A percentile compares a stretch with the other conserved stretches of the same genome.
Evolutionary conservation across 208 protist genomes (phyloP).

Genomic region (Spironucleus salmonicida): DNA sequence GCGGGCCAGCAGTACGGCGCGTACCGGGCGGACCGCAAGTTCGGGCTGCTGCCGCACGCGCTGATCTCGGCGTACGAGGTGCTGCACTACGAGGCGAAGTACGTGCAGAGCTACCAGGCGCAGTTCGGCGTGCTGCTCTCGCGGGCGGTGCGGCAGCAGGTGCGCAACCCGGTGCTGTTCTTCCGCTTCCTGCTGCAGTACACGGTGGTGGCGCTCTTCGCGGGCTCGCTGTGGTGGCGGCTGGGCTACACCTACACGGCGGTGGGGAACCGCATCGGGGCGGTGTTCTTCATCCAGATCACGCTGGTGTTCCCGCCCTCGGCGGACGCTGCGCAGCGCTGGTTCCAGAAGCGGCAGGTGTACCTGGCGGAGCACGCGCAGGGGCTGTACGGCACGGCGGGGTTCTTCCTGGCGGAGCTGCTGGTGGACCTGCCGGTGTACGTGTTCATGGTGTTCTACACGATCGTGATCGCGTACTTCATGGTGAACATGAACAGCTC

Average conservation of each 20-base stretch:
- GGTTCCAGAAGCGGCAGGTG: not conserved
- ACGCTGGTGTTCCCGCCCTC: slow-evolving; percentile 2
- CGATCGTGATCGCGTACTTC: not conserved
- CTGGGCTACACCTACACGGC: not conserved
- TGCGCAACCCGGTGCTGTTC: not conserved
- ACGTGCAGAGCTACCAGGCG: not conserved
- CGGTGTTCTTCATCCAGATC: slow-evolving; percentile 23
- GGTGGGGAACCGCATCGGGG: slow-evolving; percentile 10
- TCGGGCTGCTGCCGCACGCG: not conserved
- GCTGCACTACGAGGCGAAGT: not conserved
- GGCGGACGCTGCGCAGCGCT: not conserved
- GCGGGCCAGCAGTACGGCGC: not conserved
- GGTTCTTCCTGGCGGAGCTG: slow-evolving; percentile 14
- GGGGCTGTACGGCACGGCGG: not conserved
- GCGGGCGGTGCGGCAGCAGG: not conserved
- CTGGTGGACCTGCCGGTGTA: slow-evolving; percentile 12
- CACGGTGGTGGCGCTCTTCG: not conserved
- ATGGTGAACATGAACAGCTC: slow-evolving; percentile 23
- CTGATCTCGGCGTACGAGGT: not conserved
- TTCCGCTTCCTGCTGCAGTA: not conserved
- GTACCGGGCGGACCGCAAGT: not conserved
- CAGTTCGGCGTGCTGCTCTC: not conserved
- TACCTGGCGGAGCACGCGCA: slow-evolving; percentile 14
- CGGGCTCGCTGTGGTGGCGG: slow-evolving; percentile 4
- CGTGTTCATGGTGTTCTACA: not conserved